phyloP scores from a whole-genome alignment of 2,329 filamentous ascomycete species.

The Dissoconium aciculare region DNA sequence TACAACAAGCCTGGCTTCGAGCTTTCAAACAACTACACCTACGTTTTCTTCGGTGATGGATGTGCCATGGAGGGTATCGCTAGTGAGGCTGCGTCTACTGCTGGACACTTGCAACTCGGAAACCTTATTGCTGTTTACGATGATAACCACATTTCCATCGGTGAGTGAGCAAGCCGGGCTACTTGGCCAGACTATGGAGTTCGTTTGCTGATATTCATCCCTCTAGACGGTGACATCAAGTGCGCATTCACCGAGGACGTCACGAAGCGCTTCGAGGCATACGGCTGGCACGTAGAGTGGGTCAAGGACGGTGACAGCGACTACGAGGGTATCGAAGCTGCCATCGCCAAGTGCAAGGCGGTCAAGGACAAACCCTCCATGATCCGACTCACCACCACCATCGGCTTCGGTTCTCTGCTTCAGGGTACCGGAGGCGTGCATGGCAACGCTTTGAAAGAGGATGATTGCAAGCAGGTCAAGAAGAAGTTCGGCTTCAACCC shows the following conservation, averaged over 20 bases:
- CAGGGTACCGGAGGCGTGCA: constrained; percentile 92
- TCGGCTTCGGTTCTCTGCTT: constrained; percentile 86
- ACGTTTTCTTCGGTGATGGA: constrained; percentile 90
- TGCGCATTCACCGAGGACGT: constrained; percentile 96
- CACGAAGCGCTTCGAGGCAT: constrained; percentile 82
- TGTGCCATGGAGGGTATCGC: constrained; percentile 98
- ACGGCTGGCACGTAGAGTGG: constrained; percentile 82
- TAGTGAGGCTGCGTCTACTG: constrained; percentile 77
- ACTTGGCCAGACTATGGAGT: neutral
- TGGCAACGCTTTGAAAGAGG: constrained; percentile 86
- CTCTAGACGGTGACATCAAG: constrained; percentile 78
- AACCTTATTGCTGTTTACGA: constrained; percentile 97
- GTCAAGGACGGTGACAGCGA: constrained; percentile 83
- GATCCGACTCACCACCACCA: constrained; percentile 94
- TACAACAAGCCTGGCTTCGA: constrained; percentile 97
- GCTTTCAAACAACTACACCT: constrained; percentile 93
- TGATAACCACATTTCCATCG: constrained; percentile 91
- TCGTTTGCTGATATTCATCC: neutral
- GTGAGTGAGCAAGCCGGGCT: constrained; percentile 28
- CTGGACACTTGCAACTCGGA: constrained; percentile 91
- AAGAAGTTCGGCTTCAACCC: constrained; percentile 91
- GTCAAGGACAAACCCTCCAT: constrained; percentile 93
- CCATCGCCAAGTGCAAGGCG: constrained; percentile 68
- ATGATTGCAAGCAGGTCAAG: constrained; percentile 91
- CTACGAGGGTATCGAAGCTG: constrained; percentile 72